phyloP scores from a whole-genome alignment of 1,284 basidiomycete genomes.

The Bjerkandera adusta region DNA sequence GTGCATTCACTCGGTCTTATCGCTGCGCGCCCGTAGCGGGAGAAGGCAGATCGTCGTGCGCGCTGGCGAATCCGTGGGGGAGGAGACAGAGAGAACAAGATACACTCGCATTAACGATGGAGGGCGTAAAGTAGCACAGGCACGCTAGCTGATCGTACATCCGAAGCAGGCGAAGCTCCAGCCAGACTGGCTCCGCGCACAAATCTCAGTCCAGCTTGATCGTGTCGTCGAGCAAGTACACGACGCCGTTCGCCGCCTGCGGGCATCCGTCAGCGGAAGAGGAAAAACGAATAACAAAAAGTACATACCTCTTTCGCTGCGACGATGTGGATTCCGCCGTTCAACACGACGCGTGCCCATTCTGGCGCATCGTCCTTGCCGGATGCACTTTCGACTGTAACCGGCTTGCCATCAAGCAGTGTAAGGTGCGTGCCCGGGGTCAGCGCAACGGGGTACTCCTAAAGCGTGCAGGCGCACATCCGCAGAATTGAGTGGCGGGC shows the following conservation, averaged over 20 bases:
- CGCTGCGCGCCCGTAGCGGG: too few species aligned
- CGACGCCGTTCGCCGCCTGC: conserved; percentile 67
- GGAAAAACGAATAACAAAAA: conserved; percentile 9
- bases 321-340: conserved; percentile 50
- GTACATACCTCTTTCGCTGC: conserved; percentile 52
- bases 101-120: too few species aligned
- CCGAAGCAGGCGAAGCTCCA: too few species aligned
- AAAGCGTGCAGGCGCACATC: conserved; percentile 7
- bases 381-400: conserved; percentile 45
- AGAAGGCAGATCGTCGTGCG: too few species aligned
- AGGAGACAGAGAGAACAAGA: too few species aligned
- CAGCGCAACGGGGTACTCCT: conserved; percentile 45
- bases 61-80: too few species aligned
- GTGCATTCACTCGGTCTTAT: too few species aligned
- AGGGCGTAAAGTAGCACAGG: too few species aligned
- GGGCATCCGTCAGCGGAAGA: conserved; percentile 4
- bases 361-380: conserved; percentile 38
- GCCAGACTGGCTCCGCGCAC: conserved; percentile 1
- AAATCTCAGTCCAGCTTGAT: conserved; percentile 37
- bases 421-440: conserved; percentile 41
- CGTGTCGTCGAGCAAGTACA: conserved; percentile 71
- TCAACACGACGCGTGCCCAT: conserved; percentile 57
- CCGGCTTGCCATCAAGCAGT: conserved; percentile 50
- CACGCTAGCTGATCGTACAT: too few species aligned
- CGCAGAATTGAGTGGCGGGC: conserved; percentile 6